Percentiles rank a stretch among this genome's conserved stretches.
These are phyloP conservation scores for Boletus rubropictus DNA, from an alignment of 768 basidiomycete species.

Conservation along the genomic window DNA sequence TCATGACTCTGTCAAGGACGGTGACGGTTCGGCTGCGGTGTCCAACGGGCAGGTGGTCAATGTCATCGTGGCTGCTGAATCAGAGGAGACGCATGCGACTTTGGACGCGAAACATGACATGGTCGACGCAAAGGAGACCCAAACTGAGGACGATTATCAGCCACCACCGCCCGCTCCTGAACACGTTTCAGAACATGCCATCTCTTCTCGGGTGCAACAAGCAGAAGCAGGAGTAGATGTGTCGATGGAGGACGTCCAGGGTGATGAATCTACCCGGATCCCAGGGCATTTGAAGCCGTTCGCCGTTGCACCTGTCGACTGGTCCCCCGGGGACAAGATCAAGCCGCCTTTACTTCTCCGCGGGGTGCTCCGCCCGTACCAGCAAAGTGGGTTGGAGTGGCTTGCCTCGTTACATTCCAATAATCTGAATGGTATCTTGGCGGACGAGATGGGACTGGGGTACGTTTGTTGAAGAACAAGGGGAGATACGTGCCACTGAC, in stretches of 20 bases:
- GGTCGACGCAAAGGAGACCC: neutral
- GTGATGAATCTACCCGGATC: slow-evolving; percentile 33
- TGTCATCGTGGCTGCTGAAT: neutral
- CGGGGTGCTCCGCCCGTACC: slow-evolving; percentile 86
- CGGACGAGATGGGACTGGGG: slow-evolving; percentile 96
- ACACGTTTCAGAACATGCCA: neutral
- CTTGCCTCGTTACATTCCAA: slow-evolving; percentile 81
- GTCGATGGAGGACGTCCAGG: slow-evolving; percentile 36
- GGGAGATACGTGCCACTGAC: neutral
- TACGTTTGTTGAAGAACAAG: slow-evolving; percentile 34
- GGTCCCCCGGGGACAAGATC: slow-evolving; percentile 54
- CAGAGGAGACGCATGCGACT: neutral
- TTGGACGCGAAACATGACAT: neutral
- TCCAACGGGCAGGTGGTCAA: neutral
- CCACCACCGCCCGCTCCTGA: neutral
- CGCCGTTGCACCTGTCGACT: slow-evolving; percentile 66
- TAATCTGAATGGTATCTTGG: slow-evolving; percentile 76
- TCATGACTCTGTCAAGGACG: slow-evolving; percentile 20
- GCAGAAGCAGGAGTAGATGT: slow-evolving; percentile 2
- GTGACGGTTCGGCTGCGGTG: neutral
- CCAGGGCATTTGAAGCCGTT: slow-evolving; percentile 61
- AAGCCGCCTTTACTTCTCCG: slow-evolving; percentile 72
- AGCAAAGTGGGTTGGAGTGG: slow-evolving; percentile 92
- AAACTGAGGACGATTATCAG: neutral
- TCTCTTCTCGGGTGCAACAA: slow-evolving; percentile 1